Evolutionary conservation across 169 alveolate genomes (phyloP).

Genomic region (Plasmodium billcollinsi): DNA sequence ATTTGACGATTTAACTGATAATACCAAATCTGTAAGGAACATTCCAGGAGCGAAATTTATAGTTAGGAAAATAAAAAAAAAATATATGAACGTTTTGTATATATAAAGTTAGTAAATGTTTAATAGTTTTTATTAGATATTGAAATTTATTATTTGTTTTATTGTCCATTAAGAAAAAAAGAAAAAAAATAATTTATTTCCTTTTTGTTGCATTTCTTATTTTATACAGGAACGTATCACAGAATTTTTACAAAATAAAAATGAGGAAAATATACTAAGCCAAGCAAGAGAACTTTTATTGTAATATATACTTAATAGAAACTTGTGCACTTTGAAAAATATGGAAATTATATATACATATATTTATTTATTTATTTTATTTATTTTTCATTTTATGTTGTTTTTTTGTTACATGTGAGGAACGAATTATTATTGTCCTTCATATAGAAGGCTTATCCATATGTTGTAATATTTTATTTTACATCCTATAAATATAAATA

Average conservation of each 20-base stretch:
- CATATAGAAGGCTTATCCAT: neutral
- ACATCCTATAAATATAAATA: neutral
- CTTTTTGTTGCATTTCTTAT: conserved; percentile 2
- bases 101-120: too few species aligned
- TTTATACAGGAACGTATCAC: conserved; percentile 61
- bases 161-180: neutral
- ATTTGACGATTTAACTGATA: conserved; percentile 76
- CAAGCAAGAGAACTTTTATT: conserved; percentile 69
- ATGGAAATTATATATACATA: neutral
- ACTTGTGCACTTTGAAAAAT: neutral
- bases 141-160: neutral
- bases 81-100: neutral
- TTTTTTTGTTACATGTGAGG: neutral
- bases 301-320: conserved; percentile 23
- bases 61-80: conserved; percentile 63
- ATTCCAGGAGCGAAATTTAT: conserved; percentile 75
- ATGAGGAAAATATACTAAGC: conserved; percentile 76
- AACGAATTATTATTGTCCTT: neutral
- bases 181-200: neutral
- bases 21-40: conserved; percentile 73
- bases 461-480: neutral
- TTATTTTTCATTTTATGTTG: conserved; percentile 1
- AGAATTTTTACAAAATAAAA: conserved; percentile 74
- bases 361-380: neutral
- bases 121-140: neutral